Percentiles rank a stretch among this genome's conserved stretches.
Conservation (phyloP, 495 filamentous ascomycete genomes). For the Geopyxis carbonaria region DNA sequence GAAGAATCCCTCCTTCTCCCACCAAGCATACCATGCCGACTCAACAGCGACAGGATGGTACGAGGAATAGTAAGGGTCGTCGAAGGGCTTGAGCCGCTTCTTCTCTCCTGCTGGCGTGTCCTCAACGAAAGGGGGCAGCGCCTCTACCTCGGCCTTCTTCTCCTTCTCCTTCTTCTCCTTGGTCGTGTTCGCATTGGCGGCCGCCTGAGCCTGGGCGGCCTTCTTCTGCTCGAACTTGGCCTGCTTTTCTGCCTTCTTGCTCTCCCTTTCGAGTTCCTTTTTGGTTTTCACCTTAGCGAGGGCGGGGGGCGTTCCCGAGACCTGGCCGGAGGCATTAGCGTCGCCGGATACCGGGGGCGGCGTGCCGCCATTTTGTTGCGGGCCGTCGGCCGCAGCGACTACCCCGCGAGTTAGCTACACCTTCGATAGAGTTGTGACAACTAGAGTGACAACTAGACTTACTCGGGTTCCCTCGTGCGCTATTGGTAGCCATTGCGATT, state of each 20-base stretch:
- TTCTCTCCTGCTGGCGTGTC: conserved; percentile 24
- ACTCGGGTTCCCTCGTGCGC: too few relatives aligned
- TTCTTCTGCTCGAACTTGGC: conserved; percentile 22
- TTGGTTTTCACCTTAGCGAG: too few relatives aligned
- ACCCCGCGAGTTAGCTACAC: too few relatives aligned
- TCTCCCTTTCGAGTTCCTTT: conserved; percentile 24
- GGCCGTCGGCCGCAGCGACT: too few relatives aligned
- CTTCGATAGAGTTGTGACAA: too few relatives aligned
- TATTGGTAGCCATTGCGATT: too few relatives aligned
- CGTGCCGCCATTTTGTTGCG: too few relatives aligned
- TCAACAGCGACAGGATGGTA: conserved; percentile 41
- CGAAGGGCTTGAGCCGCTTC: conserved; percentile 26
- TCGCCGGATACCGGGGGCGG: too few relatives aligned
- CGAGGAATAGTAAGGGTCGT: conserved; percentile 30
- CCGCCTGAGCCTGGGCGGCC: conserved; percentile 11
- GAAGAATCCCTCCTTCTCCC: conserved; percentile 49
- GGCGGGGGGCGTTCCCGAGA: too few relatives aligned
- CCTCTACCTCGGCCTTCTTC: conserved; percentile 33
- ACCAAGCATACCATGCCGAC: conserved; percentile 41
- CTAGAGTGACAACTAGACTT: too few relatives aligned
- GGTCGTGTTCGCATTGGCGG: conserved; percentile 6
- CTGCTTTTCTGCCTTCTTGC: conserved; percentile 23
- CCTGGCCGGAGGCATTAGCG: too few relatives aligned
- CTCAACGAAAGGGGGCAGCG: conserved; percentile 18
- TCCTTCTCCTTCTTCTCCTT: conserved; percentile 42